Conservation (phyloP, 768 basidiomycete species). For the Leucosporidium creatinivorum region DNA sequence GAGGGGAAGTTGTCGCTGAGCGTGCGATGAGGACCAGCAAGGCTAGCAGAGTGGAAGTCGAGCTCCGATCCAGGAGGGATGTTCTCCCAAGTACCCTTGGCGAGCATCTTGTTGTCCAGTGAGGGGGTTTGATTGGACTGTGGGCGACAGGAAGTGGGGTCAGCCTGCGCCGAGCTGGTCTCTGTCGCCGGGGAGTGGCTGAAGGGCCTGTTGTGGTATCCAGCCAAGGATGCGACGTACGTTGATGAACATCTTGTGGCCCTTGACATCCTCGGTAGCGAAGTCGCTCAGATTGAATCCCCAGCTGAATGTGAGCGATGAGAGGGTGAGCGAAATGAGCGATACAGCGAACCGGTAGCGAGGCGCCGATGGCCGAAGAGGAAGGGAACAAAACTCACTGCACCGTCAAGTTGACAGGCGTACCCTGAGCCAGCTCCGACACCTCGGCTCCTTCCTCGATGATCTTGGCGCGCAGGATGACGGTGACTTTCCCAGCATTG, state of each 20-base stretch:
- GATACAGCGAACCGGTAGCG: no score
- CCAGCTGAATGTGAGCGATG: slow-evolving; percentile 5
- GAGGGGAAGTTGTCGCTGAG: background rate
- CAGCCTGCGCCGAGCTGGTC: background rate
- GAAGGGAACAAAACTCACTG: background rate
- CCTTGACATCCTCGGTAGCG: background rate
- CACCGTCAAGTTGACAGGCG: slow-evolving; percentile 30
- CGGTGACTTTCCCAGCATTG: slow-evolving; percentile 13
- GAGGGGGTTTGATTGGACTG: background rate
- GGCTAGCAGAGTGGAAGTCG: slow-evolving; percentile 1
- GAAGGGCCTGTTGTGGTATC: no score
- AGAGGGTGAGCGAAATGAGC: no score
- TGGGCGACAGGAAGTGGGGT: background rate
- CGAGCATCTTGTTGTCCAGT: background rate
- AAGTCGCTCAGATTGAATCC: slow-evolving; percentile 5
- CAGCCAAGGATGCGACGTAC: background rate
- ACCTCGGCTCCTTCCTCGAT: slow-evolving; percentile 22
- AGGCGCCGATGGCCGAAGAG: no score
- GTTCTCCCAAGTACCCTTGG: background rate
- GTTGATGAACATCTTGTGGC: slow-evolving; percentile 4
- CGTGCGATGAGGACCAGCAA: background rate
- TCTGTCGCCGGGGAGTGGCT: no score
- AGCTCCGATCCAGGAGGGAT: background rate
- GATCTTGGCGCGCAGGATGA: slow-evolving; percentile 27
- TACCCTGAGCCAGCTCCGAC: slow-evolving; percentile 4